A percentile compares a stretch with the other conserved stretches of the same genome.
Evolutionary conservation across 31 red algal species (phyloP).

Genomic region (Porphyra umbilicalis): DNA sequence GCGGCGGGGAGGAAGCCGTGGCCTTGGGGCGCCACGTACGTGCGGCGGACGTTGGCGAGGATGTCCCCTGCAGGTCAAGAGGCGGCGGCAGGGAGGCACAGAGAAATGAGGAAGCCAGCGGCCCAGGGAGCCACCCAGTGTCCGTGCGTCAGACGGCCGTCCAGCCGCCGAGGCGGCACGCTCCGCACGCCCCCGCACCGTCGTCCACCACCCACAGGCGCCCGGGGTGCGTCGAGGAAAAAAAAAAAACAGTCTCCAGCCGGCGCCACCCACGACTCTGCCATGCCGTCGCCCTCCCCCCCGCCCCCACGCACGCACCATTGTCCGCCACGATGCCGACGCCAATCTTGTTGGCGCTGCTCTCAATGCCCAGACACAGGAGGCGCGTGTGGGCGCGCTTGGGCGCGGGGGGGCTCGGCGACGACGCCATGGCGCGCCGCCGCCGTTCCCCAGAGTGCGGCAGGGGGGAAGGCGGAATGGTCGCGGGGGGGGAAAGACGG

Average conservation of each 20-base stretch:
- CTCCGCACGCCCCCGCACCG: too few relatives aligned
- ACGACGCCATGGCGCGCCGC: neutral
- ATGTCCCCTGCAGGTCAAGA: constrained; percentile 35
- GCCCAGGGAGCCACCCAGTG: too few relatives aligned
- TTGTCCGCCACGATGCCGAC: constrained; percentile 81
- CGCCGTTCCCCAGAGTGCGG: too few relatives aligned
- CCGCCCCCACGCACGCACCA: neutral
- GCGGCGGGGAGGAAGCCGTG: constrained; percentile 90
- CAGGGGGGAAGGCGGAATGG: too few relatives aligned
- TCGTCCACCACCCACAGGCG: too few relatives aligned
- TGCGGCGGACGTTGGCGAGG: constrained; percentile 86
- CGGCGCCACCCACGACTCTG: too few relatives aligned
- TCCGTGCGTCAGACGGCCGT: too few relatives aligned
- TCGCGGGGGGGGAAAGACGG: too few relatives aligned
- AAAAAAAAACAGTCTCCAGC: too few relatives aligned
- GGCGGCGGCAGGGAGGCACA: neutral
- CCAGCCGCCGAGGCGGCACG: too few relatives aligned
- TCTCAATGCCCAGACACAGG: constrained; percentile 73
- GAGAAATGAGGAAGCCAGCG: neutral
- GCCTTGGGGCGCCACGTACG: constrained; percentile 77
- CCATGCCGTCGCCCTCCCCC: too few relatives aligned
- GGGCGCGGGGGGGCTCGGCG: neutral
- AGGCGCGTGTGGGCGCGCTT: neutral
- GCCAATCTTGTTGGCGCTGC: constrained; percentile 96
- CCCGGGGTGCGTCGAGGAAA: too few relatives aligned